A percentile compares a stretch with the other conserved stretches of the same genome.
Conservation (phyloP, 2,329 filamentous ascomycete genomes). For the Colletotrichum sp. region DNA sequence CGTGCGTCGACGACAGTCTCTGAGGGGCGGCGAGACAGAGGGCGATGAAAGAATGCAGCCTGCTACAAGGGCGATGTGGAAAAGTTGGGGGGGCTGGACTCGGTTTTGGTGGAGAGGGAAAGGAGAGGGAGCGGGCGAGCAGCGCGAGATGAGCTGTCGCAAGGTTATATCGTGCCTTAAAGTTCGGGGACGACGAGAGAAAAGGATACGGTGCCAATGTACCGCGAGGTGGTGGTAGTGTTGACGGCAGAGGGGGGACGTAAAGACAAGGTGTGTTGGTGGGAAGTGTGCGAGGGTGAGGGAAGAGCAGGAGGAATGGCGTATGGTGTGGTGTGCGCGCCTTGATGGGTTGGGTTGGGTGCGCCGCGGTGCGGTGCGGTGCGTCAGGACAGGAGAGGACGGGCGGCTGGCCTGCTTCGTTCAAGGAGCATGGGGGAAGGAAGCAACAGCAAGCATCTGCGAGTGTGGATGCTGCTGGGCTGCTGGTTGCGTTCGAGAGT, state of each 20-base stretch:
- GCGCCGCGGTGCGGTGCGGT: slow-evolving; percentile 15
- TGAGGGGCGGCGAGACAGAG: slow-evolving; percentile 4
- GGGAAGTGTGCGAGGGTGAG: slow-evolving; percentile 18
- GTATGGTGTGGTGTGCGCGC: slow-evolving; percentile 9
- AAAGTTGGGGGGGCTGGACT: slow-evolving; percentile 6
- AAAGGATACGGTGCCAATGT: slow-evolving; percentile 1
- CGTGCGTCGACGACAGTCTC: background rate
- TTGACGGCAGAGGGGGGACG: background rate
- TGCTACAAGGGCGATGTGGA: slow-evolving; percentile 9
- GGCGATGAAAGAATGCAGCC: slow-evolving; percentile 12
- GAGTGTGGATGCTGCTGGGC: slow-evolving; percentile 6
- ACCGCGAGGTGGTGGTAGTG: slow-evolving; percentile 10
- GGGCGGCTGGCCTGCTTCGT: slow-evolving; percentile 4
- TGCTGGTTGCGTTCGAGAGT: slow-evolving; percentile 18
- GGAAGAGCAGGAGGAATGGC: slow-evolving; percentile 13
- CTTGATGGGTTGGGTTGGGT: slow-evolving; percentile 18
- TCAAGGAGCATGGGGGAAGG: slow-evolving; percentile 1
- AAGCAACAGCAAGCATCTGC: background rate
- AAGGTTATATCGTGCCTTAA: slow-evolving; percentile 23
- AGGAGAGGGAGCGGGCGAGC: background rate
- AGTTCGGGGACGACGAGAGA: slow-evolving; percentile 11
- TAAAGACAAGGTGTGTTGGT: slow-evolving; percentile 20
- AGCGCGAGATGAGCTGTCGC: slow-evolving; percentile 20
- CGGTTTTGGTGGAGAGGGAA: background rate
- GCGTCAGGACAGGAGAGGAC: slow-evolving; percentile 17